Conservation (phyloP, 2,329 filamentous ascomycete genomes). For the Acephala macrosclerotiorum region DNA sequence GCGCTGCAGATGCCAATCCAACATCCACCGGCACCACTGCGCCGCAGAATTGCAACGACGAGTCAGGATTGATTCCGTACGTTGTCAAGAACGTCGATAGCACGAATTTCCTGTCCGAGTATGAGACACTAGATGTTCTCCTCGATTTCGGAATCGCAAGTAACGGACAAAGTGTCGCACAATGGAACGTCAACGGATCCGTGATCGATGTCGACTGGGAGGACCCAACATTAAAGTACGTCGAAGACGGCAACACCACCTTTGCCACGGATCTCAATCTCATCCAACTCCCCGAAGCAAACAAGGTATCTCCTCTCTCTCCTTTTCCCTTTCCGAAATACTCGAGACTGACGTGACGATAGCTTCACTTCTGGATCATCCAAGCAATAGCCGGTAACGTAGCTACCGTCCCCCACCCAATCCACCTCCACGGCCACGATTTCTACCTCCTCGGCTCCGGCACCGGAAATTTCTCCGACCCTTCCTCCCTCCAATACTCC, state of each 20-base stretch:
- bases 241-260: slow-evolving; percentile 24
- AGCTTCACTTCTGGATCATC: slow-evolving; percentile 22
- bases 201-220: slow-evolving; percentile 50
- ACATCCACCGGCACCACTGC: slow-evolving; percentile 3
- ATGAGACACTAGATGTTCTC: slow-evolving; percentile 12
- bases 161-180: slow-evolving; percentile 10
- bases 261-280: slow-evolving; percentile 16
- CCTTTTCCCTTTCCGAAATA: no score
- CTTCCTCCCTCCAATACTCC: slow-evolving; percentile 26
- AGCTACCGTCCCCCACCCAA: slow-evolving; percentile 47
- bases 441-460: slow-evolving; percentile 54
- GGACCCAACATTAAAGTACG: slow-evolving; percentile 49
- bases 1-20: slow-evolving; percentile 13
- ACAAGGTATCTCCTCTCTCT: slow-evolving; percentile 4
- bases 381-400: slow-evolving; percentile 43
- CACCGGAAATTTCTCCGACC: slow-evolving; percentile 41
- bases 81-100: slow-evolving; percentile 18
- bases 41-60: slow-evolving; percentile 12
- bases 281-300: slow-evolving; percentile 26
- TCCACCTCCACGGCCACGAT: slow-evolving; percentile 53
- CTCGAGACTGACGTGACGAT: background rate
- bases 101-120: slow-evolving; percentile 9
- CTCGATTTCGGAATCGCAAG: slow-evolving; percentile 6
- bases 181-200: slow-evolving; percentile 25
- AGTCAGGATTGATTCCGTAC: slow-evolving; percentile 22